Evolutionary conservation across 306 rosid genomes (phyloP), one percentile per base, ranked within the genome.

Genomic region (Potentilla sterilis): DNA sequence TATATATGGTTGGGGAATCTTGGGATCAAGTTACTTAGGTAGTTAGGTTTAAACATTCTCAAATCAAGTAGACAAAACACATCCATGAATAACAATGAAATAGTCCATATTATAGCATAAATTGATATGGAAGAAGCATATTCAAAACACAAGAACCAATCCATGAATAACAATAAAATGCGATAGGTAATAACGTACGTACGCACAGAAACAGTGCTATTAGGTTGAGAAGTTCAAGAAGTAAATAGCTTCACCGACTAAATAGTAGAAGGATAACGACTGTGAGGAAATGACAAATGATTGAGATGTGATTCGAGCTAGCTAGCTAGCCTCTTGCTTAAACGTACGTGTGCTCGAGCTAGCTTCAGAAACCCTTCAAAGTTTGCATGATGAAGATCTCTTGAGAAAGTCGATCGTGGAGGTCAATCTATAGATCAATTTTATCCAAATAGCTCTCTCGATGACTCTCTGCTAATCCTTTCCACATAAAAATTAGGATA

Each of bases 1-100:
- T n/a, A n/a, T n/a, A n/a, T n/a, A n/a, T 44, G 46, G 71, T 41
- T 67, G 18, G 71, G 71, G 40, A 41, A 37, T 37, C 44, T 41
- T 41, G 44, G 44, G 44, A 41, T 41, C 40, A 9, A 4, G 49
- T 15, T 54, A 7, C 1, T 58, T 58, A 58, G 16, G 10, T 11
- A 58, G 64, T 9, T 22, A 58, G 15, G 16, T 22, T 22, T 1
- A 52, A 28, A 59, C 9, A 28, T 59, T 59, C n/a, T 59, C 8
- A 32, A 59, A 59, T 12, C 8, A 24, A 58, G 10, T 54, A 8
- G 38, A 57, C 38, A 32, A 14, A 59, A 14, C 19, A 35, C 8
- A 7, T 13, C n/a, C 19, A n/a, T n/a, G n/a, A n/a, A n/a, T n/a
- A n/a, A n/a, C n/a, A n/a, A n/a, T n/a, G 13, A 22, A 58, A 28